phyloP scores from a whole-genome alignment of 2,329 filamentous ascomycete species.

The Fusarium decemcellulare region DNA sequence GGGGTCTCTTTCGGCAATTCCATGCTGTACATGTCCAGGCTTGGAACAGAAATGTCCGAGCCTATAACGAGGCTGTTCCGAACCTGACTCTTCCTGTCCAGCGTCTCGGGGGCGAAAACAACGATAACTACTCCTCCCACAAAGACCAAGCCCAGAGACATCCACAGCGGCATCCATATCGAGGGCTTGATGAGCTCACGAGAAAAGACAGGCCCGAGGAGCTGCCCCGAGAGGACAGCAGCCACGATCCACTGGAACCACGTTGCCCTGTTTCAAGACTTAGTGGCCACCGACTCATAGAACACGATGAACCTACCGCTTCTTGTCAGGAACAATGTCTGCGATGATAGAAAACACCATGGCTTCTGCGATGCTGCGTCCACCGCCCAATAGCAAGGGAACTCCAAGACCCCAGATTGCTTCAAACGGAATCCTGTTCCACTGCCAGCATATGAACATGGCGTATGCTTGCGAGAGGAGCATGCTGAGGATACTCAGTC shows the following conservation, averaged over 20 bases:
- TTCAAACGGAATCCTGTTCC: conserved; percentile 34
- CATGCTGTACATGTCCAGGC: not conserved
- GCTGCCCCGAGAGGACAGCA: conserved; percentile 39
- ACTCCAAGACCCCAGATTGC: conserved; percentile 45
- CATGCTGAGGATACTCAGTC: conserved; percentile 42
- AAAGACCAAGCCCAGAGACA: conserved; percentile 37
- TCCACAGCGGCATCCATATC: conserved; percentile 40
- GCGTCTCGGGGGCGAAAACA: conserved; percentile 41
- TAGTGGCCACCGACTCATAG: not conserved
- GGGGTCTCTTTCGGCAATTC: not conserved
- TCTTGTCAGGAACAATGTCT: conserved; percentile 31
- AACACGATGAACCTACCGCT: conserved; percentile 23
- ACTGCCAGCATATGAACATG: conserved; percentile 39
- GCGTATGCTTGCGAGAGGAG: conserved; percentile 40
- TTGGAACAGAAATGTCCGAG: not conserved
- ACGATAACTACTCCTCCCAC: conserved; percentile 32
- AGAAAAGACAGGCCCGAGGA: conserved; percentile 39
- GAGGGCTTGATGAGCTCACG: conserved; percentile 29
- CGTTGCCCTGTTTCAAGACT: conserved; percentile 27
- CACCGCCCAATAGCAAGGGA: conserved; percentile 44
- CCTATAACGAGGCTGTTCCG: not conserved
- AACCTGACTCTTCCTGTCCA: conserved; percentile 5
- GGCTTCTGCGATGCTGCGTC: conserved; percentile 44
- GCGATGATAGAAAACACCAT: conserved; percentile 48
- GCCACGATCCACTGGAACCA: conserved; percentile 46